These are phyloP conservation scores for Quercus cerris DNA, from an alignment of 306 rosid species.

Conservation along the genomic window DNA sequence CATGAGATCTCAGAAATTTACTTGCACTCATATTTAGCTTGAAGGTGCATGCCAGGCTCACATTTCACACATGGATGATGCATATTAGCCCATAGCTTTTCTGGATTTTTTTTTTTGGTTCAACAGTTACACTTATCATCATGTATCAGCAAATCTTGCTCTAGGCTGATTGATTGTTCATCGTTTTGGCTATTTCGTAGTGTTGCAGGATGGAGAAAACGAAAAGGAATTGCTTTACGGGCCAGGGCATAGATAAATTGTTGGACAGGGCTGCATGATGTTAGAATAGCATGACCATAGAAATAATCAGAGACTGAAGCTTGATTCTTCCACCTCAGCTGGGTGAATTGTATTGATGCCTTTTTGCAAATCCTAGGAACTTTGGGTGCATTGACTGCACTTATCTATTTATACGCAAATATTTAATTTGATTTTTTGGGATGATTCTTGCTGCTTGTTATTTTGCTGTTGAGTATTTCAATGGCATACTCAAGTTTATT, in stretches of 20 bases:
- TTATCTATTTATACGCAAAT: neutral
- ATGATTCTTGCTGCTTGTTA: neutral
- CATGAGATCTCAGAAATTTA: no score
- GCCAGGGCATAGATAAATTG: slow-evolving; percentile 9
- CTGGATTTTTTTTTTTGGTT: neutral
- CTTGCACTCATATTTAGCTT: no score
- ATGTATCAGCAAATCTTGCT: neutral
- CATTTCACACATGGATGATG: neutral
- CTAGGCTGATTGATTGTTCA: neutral
- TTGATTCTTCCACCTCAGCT: neutral
- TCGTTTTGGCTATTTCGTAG: neutral
- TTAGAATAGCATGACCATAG: neutral
- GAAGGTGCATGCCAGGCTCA: neutral
- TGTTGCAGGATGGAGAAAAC: slow-evolving; percentile 17
- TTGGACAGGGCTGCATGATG: slow-evolving; percentile 3
- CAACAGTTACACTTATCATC: neutral
- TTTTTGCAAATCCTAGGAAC: neutral
- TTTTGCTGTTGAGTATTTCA: neutral
- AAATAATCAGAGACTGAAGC: slow-evolving; percentile 1
- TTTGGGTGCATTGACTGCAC: neutral
- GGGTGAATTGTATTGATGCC: neutral
- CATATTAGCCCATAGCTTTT: neutral
- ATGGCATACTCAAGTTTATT: no score
- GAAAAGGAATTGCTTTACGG: neutral
- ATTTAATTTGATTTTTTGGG: neutral